phyloP scores from a whole-genome alignment of 257 asterid species.

The Scutellaria baicalensis region DNA sequence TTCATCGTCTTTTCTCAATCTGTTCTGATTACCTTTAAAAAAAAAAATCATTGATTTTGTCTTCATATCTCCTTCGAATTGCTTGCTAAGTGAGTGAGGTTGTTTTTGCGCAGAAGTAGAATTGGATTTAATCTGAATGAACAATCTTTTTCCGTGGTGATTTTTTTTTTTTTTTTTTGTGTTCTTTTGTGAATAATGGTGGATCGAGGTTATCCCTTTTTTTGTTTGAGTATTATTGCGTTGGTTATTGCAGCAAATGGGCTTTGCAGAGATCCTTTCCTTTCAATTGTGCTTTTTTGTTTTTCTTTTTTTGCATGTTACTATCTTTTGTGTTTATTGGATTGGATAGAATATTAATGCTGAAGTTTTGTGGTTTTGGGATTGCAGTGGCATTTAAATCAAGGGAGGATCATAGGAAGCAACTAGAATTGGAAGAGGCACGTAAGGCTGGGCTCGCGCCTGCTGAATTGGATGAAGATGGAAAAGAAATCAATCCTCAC shows the following conservation, averaged over 20 bases:
- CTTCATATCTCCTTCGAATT: background rate
- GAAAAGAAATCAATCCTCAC: conserved; percentile 96
- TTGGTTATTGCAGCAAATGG: background rate
- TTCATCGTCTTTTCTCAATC: background rate
- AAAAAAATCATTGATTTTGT: no score
- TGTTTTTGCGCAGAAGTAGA: background rate
- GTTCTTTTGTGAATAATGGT: background rate
- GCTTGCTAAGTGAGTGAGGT: background rate
- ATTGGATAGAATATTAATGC: background rate
- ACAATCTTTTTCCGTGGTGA: background rate
- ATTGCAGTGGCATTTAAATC: conserved; percentile 80
- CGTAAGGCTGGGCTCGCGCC: conserved; percentile 99
- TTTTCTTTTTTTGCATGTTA: background rate
- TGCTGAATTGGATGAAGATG: conserved; percentile 95
- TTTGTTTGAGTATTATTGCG: background rate
- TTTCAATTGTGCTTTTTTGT: background rate
- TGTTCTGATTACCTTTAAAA: background rate
- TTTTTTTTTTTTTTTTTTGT: background rate
- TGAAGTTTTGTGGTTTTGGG: background rate
- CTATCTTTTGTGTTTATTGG: background rate
- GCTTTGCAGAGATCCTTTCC: background rate
- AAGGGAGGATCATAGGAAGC: conserved; percentile 94
- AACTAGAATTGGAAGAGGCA: conserved; percentile 89
- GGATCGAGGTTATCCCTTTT: background rate
- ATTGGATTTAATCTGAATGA: background rate